Percentiles rank a stretch among this genome's conserved stretches.
Evolutionary conservation across 768 basidiomycete species (phyloP).

Genomic region (Rhizopogon vulgaris): DNA sequence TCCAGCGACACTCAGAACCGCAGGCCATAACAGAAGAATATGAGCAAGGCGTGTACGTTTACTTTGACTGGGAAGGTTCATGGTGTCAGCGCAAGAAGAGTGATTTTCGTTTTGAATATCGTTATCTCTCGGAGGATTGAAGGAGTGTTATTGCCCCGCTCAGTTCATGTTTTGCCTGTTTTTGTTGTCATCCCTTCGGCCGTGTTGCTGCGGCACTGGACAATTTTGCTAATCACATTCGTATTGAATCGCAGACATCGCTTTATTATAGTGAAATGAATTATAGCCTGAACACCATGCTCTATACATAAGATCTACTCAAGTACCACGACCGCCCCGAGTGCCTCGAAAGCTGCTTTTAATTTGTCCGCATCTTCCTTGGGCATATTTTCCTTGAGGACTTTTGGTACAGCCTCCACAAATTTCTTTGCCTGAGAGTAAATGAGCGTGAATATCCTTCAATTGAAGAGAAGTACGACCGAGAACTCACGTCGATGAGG

Average conservation of each 20-base stretch:
- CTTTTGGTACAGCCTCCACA: conserved; percentile 90
- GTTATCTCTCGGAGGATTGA: conserved; percentile 89
- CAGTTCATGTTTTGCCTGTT: conserved; percentile 4
- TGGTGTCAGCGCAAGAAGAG: conserved; percentile 99
- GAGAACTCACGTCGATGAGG: conserved; percentile 80
- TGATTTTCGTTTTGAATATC: conserved; percentile 96
- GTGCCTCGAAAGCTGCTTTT: conserved; percentile 79
- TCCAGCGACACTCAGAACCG: conserved; percentile 96
- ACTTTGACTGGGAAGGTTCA: conserved; percentile 98
- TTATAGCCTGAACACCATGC: conserved; percentile 8
- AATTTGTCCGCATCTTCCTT: conserved; percentile 99
- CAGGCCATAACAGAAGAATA: conserved; percentile 99
- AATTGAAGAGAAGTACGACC: background rate
- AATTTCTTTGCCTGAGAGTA: conserved; percentile 90
- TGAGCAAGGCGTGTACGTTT: conserved; percentile 98
- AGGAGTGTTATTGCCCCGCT: background rate
- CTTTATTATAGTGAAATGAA: conserved; percentile 13
- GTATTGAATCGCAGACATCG: conserved; percentile 6
- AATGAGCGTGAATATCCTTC: background rate
- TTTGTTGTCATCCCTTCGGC: conserved; percentile 6
- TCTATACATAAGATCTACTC: conserved; percentile 44
- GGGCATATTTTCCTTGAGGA: conserved; percentile 87
- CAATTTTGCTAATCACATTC: conserved; percentile 11
- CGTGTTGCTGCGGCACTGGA: conserved; percentile 13
- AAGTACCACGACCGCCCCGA: conserved; percentile 84